Percentiles rank a stretch among this genome's conserved stretches.
These are phyloP conservation scores for Pythium brassicae DNA, from an alignment of 352 stramenopile genomes.

Conservation along the genomic window DNA sequence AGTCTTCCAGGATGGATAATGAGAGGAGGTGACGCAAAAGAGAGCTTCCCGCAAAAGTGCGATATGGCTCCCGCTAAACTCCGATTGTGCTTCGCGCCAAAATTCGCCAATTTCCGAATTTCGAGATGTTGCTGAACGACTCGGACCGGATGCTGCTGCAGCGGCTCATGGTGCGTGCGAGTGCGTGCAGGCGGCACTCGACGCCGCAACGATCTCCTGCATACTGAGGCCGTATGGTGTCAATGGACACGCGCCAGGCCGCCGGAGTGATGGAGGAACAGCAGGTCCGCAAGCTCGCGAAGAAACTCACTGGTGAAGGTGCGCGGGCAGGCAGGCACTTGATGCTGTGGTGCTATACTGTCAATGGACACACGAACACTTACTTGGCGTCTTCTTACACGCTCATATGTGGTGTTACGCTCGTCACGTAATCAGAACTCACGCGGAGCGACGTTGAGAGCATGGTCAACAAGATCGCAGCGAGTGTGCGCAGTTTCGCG, in stretches of 20 bases:
- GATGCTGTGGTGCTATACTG: background rate
- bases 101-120: too few species aligned
- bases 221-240: too few species aligned
- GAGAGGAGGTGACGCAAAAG: too few species aligned
- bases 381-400: background rate
- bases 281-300: conserved; percentile 42
- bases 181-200: background rate
- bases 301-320: conserved; percentile 69
- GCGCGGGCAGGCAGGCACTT: background rate
- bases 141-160: conserved; percentile 73
- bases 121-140: conserved; percentile 47
- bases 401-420: background rate
- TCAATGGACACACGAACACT: background rate
- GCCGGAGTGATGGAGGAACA: conserved; percentile 65
- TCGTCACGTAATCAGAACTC: conserved; percentile 32
- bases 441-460: conserved; percentile 47
- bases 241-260: conserved; percentile 23
- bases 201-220: too few species aligned
- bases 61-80: too few species aligned
- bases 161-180: conserved; percentile 51
- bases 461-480: conserved; percentile 58
- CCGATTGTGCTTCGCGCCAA: background rate
- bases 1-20: background rate
- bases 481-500: conserved; percentile 55
- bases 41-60: too few species aligned